These are phyloP conservation scores for Daedaleopsis nitida DNA, from an alignment of 768 basidiomycete genomes.

Conservation along the genomic window DNA sequence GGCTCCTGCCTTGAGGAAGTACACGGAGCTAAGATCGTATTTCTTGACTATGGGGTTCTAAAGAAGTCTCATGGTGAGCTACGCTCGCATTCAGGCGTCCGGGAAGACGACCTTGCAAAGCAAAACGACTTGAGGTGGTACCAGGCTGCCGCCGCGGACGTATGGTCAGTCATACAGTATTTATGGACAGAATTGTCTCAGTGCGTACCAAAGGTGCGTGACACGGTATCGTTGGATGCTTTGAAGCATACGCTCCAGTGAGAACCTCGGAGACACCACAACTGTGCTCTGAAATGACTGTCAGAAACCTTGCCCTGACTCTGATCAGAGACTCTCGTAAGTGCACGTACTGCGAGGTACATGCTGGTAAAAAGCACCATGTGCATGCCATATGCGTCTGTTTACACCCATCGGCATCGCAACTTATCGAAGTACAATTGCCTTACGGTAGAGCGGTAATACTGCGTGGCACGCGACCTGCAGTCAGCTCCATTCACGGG, in stretches of 20 bases:
- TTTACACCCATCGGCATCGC: background rate
- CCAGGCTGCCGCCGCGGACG: conserved; percentile 21
- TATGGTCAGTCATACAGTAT: background rate
- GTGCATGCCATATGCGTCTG: conserved; percentile 20
- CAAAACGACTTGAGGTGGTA: conserved; percentile 35
- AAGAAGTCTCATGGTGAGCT: background rate
- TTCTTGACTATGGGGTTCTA: conserved; percentile 33
- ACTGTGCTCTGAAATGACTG: conserved; percentile 22
- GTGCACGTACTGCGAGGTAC: conserved; percentile 14
- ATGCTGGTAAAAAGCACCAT: conserved; percentile 17
- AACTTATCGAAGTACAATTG: background rate
- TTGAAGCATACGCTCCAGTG: conserved; percentile 30
- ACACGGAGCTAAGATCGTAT: conserved; percentile 32
- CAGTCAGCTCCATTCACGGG: too few species aligned
- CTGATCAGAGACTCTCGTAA: background rate
- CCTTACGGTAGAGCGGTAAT: conserved; percentile 19
- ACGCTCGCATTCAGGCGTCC: background rate
- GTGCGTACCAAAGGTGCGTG: conserved; percentile 29
- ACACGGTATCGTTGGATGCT: conserved; percentile 36
- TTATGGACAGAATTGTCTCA: background rate
- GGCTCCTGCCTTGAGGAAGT: conserved; percentile 31
- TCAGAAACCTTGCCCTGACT: too few species aligned
- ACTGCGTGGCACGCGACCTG: background rate
- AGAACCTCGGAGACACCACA: conserved; percentile 35
- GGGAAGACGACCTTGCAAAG: conserved; percentile 31